A percentile compares a stretch with the other conserved stretches of the same genome.
phyloP scores from a whole-genome alignment of 768 basidiomycete genomes.

The Phanerochaete sordida region DNA sequence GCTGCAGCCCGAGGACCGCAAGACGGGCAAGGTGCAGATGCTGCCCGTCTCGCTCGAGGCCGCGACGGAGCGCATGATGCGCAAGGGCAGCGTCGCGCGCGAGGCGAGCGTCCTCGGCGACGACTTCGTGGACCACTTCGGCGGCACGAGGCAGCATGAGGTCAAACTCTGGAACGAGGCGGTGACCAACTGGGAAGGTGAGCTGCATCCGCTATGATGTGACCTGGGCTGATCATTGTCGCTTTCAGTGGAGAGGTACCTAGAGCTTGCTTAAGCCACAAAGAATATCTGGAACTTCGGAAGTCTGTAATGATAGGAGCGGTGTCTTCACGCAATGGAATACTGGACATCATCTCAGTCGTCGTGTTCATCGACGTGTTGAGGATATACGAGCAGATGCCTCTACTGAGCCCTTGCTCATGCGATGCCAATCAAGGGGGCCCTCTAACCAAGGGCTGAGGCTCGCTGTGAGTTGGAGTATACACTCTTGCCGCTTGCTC shows the following conservation, averaged over 20 bases:
- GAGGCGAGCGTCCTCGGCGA: constrained; percentile 73
- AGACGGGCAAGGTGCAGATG: constrained; percentile 59
- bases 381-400: too few species aligned
- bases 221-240: neutral
- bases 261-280: constrained; percentile 62
- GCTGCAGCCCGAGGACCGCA: constrained; percentile 52
- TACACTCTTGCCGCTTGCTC: too few species aligned
- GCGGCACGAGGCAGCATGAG: constrained; percentile 93
- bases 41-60: constrained; percentile 76
- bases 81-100: constrained; percentile 72
- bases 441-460: too few species aligned
- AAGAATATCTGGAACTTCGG: neutral
- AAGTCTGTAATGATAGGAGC: neutral
- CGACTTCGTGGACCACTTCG: constrained; percentile 91
- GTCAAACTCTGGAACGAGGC: constrained; percentile 83
- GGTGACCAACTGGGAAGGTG: constrained; percentile 94
- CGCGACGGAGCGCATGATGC: constrained; percentile 82
- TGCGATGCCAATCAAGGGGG: too few species aligned
- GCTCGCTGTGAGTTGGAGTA: too few species aligned
- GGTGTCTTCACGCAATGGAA: too few species aligned
- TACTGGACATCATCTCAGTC: too few species aligned
- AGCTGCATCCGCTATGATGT: too few species aligned
- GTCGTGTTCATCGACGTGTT: too few species aligned
- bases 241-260: constrained; percentile 70
- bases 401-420: too few species aligned